Conservation (phyloP, 441 rosid genomes). For the Erodium texanum region DNA sequence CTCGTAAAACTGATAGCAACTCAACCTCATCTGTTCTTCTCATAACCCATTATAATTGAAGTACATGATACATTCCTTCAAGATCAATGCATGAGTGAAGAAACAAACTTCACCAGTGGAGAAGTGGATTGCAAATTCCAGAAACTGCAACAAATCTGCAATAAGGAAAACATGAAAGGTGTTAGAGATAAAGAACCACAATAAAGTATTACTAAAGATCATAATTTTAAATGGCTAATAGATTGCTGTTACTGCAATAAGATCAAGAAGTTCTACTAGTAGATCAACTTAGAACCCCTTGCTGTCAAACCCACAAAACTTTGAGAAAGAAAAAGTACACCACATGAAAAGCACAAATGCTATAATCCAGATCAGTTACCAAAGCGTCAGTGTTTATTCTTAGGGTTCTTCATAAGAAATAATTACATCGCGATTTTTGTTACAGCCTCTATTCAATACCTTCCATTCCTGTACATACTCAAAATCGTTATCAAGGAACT, state of each 20-base stretch:
- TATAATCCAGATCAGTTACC: background rate
- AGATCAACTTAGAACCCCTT: too few species aligned
- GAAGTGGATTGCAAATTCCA: background rate
- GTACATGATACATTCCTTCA: too few species aligned
- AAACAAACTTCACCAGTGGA: conserved; percentile 3
- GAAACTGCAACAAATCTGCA: conserved; percentile 14
- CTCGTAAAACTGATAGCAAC: conserved; percentile 23
- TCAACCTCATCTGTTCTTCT: conserved; percentile 16
- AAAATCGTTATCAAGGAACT: background rate
- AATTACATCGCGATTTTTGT: background rate
- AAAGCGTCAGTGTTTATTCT: conserved; percentile 3
- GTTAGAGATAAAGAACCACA: too few species aligned
- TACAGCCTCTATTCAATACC: background rate
- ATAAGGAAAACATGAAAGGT: background rate
- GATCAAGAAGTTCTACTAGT: background rate
- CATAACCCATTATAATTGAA: conserved; percentile 11
- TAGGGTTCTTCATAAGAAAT: background rate
- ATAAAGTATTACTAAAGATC: too few species aligned
- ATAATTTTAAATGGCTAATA: background rate
- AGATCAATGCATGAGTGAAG: too few species aligned
- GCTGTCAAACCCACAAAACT: too few species aligned
- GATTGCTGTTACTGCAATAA: background rate
- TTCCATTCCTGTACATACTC: background rate
- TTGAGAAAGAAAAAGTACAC: too few species aligned
- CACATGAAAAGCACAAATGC: background rate